Conservation (phyloP, 2,329 filamentous ascomycete genomes). For the Ascochyta fabae region DNA sequence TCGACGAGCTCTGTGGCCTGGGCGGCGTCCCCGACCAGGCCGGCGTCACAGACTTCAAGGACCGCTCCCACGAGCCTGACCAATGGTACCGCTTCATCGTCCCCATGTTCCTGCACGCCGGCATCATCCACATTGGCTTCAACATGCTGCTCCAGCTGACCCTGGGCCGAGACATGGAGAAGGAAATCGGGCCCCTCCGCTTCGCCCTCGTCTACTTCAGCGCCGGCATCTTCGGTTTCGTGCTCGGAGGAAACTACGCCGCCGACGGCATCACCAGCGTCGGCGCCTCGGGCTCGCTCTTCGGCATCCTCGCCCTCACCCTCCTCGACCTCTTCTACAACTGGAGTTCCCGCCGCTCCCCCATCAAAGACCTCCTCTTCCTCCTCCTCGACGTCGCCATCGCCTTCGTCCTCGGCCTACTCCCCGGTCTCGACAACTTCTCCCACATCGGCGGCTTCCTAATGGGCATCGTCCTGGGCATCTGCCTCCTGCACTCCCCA, state of each 20-base stretch:
- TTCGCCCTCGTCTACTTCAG: constrained; percentile 90
- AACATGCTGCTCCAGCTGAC: constrained; percentile 92
- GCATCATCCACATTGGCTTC: constrained; percentile 92
- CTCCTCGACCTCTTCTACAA: constrained; percentile 92
- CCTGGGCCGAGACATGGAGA: constrained; percentile 90
- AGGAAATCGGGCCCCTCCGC: constrained; percentile 83
- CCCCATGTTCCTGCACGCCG: constrained; percentile 94
- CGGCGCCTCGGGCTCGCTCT: constrained; percentile 88
- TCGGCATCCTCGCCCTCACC: constrained; percentile 87
- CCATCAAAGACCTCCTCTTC: constrained; percentile 84
- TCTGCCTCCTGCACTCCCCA: constrained; percentile 88
- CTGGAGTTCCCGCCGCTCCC: constrained; percentile 79
- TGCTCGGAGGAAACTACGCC: constrained; percentile 93
- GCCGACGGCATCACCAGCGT: constrained; percentile 78
- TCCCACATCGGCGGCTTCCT: constrained; percentile 95
- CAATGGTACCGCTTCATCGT: constrained; percentile 98
- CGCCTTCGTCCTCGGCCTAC: constrained; percentile 87
- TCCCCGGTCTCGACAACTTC: constrained; percentile 96
- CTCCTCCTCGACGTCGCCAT: constrained; percentile 85
- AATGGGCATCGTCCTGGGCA: constrained; percentile 85
- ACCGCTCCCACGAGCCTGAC: constrained; percentile 71
- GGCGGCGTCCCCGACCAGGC: constrained; percentile 73
- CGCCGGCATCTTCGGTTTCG: constrained; percentile 93
- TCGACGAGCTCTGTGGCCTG: constrained; percentile 86
- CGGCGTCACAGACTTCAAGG: constrained; percentile 56